A percentile compares a stretch with the other conserved stretches of the same genome.
Evolutionary conservation across 345 rosid genomes (phyloP).

Genomic region (Rubroshorea leprosula): DNA sequence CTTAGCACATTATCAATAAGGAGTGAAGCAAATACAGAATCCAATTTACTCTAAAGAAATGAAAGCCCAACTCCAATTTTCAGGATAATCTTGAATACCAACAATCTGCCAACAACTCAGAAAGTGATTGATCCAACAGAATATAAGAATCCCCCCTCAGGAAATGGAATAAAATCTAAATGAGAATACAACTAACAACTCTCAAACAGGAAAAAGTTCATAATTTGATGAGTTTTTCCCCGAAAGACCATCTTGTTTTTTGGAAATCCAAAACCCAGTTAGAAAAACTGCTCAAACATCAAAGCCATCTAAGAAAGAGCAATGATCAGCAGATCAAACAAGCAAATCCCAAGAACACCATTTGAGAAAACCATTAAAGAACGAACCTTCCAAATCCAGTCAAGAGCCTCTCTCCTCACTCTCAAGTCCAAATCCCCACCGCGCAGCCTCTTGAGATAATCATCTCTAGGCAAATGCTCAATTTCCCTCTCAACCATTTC

Average conservation of each 20-base stretch:
- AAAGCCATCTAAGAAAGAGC: background rate
- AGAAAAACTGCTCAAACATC: slow-evolving; percentile 8
- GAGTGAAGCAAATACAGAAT: slow-evolving; percentile 1
- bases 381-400: slow-evolving; percentile 67
- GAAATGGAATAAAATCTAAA: slow-evolving; percentile 1
- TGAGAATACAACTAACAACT: background rate
- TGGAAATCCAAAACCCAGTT: slow-evolving; percentile 9
- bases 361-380: background rate
- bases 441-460: slow-evolving; percentile 47
- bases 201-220: background rate
- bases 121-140: slow-evolving; percentile 7
- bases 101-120: background rate
- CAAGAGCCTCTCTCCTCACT: slow-evolving; percentile 46
- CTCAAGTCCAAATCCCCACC: slow-evolving; percentile 51
- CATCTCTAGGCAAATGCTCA: slow-evolving; percentile 46
- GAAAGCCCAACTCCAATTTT: background rate
- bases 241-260: background rate
- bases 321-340: slow-evolving; percentile 16
- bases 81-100: slow-evolving; percentile 2
- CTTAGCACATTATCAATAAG: background rate
- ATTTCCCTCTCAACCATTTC: slow-evolving; percentile 59
- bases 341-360: slow-evolving; percentile 5
- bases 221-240: slow-evolving; percentile 1
- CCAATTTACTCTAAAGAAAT: slow-evolving; percentile 1
- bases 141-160: background rate